phyloP scores from a whole-genome alignment of 805 yeast genomes.

The Torulaspora microellipsoides region DNA sequence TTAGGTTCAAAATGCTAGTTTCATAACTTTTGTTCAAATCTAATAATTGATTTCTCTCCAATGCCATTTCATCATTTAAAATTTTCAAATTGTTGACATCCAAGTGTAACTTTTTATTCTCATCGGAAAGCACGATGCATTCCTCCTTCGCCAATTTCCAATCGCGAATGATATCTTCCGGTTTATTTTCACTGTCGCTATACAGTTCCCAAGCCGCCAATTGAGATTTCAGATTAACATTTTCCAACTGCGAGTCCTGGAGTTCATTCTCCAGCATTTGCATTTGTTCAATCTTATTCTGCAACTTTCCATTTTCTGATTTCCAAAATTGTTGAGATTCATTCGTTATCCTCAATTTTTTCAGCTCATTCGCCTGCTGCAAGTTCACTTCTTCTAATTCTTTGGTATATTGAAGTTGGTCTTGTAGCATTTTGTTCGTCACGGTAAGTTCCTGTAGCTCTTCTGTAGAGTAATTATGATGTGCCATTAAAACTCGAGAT shows the following conservation, averaged over 20 bases:
- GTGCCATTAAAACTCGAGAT: conserved; percentile 37
- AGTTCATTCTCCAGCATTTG: conserved; percentile 43
- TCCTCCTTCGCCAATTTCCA: conserved; percentile 41
- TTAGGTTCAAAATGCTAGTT: conserved; percentile 27
- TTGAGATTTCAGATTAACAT: conserved; percentile 44
- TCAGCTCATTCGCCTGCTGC: conserved; percentile 49
- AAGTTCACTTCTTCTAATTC: conserved; percentile 50
- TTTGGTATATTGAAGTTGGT: conserved; percentile 43
- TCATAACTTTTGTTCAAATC: conserved; percentile 29
- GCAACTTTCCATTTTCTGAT: conserved; percentile 30
- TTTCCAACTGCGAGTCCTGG: conserved; percentile 47
- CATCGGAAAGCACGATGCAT: conserved; percentile 35
- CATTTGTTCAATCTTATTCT: conserved; percentile 40
- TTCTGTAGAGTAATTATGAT: conserved; percentile 30
- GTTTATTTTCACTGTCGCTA: conserved; percentile 28
- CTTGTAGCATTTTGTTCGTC: conserved; percentile 35
- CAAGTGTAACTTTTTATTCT: conserved; percentile 25
- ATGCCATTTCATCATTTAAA: conserved; percentile 34
- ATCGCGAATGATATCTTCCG: conserved; percentile 38
- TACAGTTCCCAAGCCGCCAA: conserved; percentile 45
- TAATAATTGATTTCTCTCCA: conserved; percentile 38
- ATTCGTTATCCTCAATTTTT: conserved; percentile 37
- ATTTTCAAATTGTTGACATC: conserved; percentile 25
- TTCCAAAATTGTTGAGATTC: conserved; percentile 27
- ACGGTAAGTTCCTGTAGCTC: conserved; percentile 33